Evolutionary conservation across 352 stramenopile genomes (phyloP), one percentile per base, ranked within the genome.

Genomic region (Elongisporangium anandrum): DNA sequence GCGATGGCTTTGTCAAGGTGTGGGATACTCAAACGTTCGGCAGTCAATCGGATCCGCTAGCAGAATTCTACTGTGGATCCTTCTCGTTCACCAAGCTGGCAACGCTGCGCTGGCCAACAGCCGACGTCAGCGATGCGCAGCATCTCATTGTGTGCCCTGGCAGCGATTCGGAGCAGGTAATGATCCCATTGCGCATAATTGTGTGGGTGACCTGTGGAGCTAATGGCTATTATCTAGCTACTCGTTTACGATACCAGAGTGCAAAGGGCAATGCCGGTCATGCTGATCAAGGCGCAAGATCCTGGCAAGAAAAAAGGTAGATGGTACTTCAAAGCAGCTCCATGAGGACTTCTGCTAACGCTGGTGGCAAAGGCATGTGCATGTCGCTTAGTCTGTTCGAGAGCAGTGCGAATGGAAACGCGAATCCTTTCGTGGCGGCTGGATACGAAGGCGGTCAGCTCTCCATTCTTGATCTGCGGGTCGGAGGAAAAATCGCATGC

Each of bases 391-490:
- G 65, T 13, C 66, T 77, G 0, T 77, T 73, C 53, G 29, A 57
- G 13, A 72, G 65, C 50, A 72, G 66, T 24, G 24, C 63, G 57
- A 49, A 26, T 61, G 66, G 62, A 66, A 51, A 74, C 15, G 38
- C 53, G 23, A 58, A 63, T 4, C 50, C 69, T 5, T 90, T 79
- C 59, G 71, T 92, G 41, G 79, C 65, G 5, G 77, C 72, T 16
- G 83, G 82, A 9, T 92, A 83, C 57, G 85, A 94, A 74, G 78
- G 83, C 54, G 85, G 85, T 4, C 71, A 83, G 60, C 68, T 94
- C 41, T 69, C 69, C n/a, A 55, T 91, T 17, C 54, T 92, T 29
- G 85, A 94, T 52, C 60, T 90, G 51, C 79, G 83, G 9, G 57
- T 68, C 1, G 71, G 73, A 6, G 72, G 77, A 0, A 85, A 85